A percentile compares a stretch with the other conserved stretches of the same genome.
phyloP scores from a whole-genome alignment of 495 filamentous ascomycete genomes.

The Bacidia rubella region DNA sequence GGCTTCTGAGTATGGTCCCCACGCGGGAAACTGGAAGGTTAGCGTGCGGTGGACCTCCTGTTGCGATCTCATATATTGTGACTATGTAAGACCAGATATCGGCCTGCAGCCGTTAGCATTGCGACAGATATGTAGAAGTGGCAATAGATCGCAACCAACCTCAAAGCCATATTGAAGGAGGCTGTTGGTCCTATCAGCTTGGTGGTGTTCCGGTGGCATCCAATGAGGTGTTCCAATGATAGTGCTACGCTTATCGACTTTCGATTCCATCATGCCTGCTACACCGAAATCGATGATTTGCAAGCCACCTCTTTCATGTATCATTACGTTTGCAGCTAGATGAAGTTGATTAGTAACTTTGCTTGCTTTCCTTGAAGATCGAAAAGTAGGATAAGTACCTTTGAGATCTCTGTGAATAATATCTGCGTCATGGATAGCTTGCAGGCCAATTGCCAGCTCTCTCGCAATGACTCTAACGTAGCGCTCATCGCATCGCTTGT shows the following conservation, averaged over 20 bases:
- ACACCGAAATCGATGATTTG: slow-evolving; percentile 96
- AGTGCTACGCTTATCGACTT: slow-evolving; percentile 73
- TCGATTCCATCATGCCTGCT: slow-evolving; percentile 71
- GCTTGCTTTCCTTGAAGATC: neutral
- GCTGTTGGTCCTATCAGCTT: slow-evolving; percentile 21
- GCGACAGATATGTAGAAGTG: no score
- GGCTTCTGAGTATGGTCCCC: slow-evolving; percentile 45
- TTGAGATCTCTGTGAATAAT: slow-evolving; percentile 97
- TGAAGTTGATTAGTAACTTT: neutral
- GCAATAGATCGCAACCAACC: no score
- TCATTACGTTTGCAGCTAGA: slow-evolving; percentile 71
- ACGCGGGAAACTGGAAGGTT: slow-evolving; percentile 41
- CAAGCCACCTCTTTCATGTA: slow-evolving; percentile 73
- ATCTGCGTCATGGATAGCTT: slow-evolving; percentile 76
- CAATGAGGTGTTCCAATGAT: slow-evolving; percentile 92
- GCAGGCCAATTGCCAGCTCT: slow-evolving; percentile 72
- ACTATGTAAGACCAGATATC: slow-evolving; percentile 96
- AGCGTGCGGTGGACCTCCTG: slow-evolving; percentile 63
- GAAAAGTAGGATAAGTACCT: slow-evolving; percentile 32
- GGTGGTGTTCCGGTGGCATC: slow-evolving; percentile 83
- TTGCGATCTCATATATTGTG: slow-evolving; percentile 83
- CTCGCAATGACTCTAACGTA: slow-evolving; percentile 83
- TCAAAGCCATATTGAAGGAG: slow-evolving; percentile 45
- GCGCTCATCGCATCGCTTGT: slow-evolving; percentile 63
- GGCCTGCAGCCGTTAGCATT: slow-evolving; percentile 35